Evolutionary conservation across 2,329 filamentous ascomycete genomes (phyloP), one percentile per base, ranked within the genome.

Genomic region (Madurella fahalii): DNA sequence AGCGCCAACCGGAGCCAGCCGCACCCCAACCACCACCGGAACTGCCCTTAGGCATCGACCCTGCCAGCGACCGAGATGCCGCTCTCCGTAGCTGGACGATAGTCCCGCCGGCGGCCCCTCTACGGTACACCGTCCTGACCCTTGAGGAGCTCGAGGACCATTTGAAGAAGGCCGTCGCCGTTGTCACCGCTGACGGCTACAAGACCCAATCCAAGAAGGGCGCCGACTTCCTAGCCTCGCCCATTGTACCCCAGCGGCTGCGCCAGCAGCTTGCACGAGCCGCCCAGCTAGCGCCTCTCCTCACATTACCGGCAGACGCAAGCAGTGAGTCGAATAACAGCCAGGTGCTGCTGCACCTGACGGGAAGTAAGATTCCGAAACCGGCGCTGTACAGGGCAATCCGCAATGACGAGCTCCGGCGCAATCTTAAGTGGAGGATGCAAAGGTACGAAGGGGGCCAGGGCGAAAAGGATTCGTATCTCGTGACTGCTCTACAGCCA

Each of bases 81-180:
- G 17, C 18, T 17, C 13, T 51, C 2, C 9, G n/a, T 7, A 43
- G 65, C 13, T 84, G 81, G 68, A 74, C 79, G 4, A 71, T 84
- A 34, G 68, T 75, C 20, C 75, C 78, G 5, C 70, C 75, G 9
- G 69, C 72, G 11, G 66, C 54, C 5, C 52, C 57, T 16, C 46
- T 50, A 7, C 3, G 15, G 9, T 49, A 34, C 41, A n/a, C 41
- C 40, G 18, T 53, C 32, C 34, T 37, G 20, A 37, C 50, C 34
- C 17, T 13, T 25, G 18, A 20, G 4, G 20, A 44, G 9, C 42
- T 34, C 16, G 11, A 8, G 5, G 11, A 5, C 7, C 16, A 16
- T 45, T 4, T 16, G 39, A 25, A 25, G 12, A 37, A 39, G 7
- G n/a, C 31, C n/a, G 13, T 15, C 46, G 17, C 39, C n/a, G 9